Evolutionary conservation across 352 stramenopile genomes (phyloP), one percentile per base, ranked within the genome.

Genomic region (Globisporangium radiosum): DNA sequence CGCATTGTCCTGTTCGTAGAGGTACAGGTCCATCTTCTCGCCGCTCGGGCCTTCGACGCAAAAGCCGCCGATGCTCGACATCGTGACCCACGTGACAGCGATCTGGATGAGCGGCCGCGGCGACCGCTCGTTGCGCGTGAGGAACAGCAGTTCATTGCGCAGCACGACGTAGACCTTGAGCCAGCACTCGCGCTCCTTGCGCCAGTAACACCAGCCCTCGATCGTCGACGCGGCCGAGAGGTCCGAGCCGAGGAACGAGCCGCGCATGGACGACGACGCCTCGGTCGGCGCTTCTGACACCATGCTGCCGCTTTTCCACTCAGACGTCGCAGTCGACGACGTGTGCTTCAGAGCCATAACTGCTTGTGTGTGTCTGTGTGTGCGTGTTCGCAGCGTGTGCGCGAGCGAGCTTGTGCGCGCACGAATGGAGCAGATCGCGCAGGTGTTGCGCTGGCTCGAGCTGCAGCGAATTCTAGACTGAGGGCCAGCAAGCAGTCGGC

Each of bases 191-290:
- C 51, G 54, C 54, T 78, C 75, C 55, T 72, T 78, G 48, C 79
- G 78, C 81, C 81, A 91, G 71, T 89, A 91, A 72, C 89, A 86
- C 81, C 81, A 91, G 43, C 73, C 78, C 50, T 84, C 66, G 43
- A 85, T 59, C 33, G 66, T 62, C 48, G 52, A 60, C 17, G 52
- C 14, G 13, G 62, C 43, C 36, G 50, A 40, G 38, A 69, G 62
- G 49, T 60, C 59, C 17, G 52, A 62, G 19, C 76, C 66, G 17
- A 76, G 61, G 66, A 79, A 71, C 47, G 73, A 64, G 5, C 58
- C 63, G 15, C 60, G 55, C 36, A 47, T 56, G 19, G 60, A 65
- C 60, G 57, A 72, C 52, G 70, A 79, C 53, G 70, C 79, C 15
- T 78, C 70, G 48, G 70, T 78, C 10, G 70, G 60, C 7, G 67